Conservation (phyloP, 495 filamentous ascomycete species). For the Mycothermus thermophilus region DNA sequence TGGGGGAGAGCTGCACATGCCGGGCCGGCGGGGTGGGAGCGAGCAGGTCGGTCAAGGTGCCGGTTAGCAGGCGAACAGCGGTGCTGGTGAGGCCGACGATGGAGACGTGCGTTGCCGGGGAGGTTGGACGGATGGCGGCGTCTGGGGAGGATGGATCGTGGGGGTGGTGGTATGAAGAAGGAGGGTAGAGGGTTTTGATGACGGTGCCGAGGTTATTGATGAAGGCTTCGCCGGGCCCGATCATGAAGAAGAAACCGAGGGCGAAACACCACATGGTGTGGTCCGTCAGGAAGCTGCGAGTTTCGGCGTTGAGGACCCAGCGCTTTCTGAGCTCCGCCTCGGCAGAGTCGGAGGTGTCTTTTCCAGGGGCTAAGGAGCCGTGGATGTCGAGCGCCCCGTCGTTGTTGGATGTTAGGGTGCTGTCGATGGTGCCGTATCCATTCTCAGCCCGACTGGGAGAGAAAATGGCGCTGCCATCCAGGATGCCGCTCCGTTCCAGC, state of each 20-base stretch:
- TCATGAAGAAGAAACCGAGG: slow-evolving; percentile 81
- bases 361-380: slow-evolving; percentile 18
- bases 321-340: slow-evolving; percentile 65
- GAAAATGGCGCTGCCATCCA: slow-evolving; percentile 41
- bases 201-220: slow-evolving; percentile 96
- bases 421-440: slow-evolving; percentile 26
- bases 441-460: slow-evolving; percentile 20
- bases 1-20: slow-evolving; percentile 26
- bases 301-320: slow-evolving; percentile 79
- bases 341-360: slow-evolving; percentile 34
- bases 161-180: slow-evolving; percentile 25
- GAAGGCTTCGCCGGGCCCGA: slow-evolving; percentile 88
- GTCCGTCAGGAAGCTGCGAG: slow-evolving; percentile 66
- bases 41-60: slow-evolving; percentile 74
- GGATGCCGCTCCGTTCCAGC: slow-evolving; percentile 68
- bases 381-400: slow-evolving; percentile 2
- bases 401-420: not conserved
- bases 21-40: slow-evolving; percentile 47
- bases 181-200: slow-evolving; percentile 68
- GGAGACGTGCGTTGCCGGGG: slow-evolving; percentile 79
- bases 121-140: slow-evolving; percentile 38
- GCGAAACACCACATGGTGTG: slow-evolving; percentile 93
- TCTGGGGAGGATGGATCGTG: not conserved
- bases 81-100: slow-evolving; percentile 85
- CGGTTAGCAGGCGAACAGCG: slow-evolving; percentile 70